phyloP scores from a whole-genome alignment of 2,329 filamentous ascomycete genomes.

The Paramyrothecium roridum region DNA sequence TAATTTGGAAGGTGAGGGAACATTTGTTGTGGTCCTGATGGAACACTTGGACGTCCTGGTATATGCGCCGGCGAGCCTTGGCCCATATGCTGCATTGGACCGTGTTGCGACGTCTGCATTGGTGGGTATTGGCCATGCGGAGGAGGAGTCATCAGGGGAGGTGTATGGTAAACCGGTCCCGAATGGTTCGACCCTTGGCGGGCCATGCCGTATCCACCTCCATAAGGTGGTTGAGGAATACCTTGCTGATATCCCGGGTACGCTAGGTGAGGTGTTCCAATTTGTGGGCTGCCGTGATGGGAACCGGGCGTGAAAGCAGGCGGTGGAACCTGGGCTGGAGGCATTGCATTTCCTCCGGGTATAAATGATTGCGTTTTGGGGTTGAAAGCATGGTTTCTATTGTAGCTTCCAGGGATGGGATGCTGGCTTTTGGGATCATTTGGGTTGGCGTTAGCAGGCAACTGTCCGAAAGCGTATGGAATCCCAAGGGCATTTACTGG shows the following conservation, averaged over 20 bases:
- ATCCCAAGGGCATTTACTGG: conserved; percentile 28
- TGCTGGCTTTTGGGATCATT: conserved; percentile 74
- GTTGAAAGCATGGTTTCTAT: conserved; percentile 79
- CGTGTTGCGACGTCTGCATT: conserved; percentile 33
- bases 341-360: conserved; percentile 54
- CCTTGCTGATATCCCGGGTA: conserved; percentile 47
- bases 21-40: conserved; percentile 39
- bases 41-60: conserved; percentile 41
- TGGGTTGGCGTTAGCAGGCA: conserved; percentile 67
- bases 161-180: conserved; percentile 46
- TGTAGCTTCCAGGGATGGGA: conserved; percentile 79
- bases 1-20: conserved; percentile 54
- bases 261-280: conserved; percentile 47
- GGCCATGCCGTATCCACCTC: conserved; percentile 51
- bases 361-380: conserved; percentile 92
- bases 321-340: conserved; percentile 44
- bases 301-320: conserved; percentile 45
- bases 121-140: conserved; percentile 37
- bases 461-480: conserved; percentile 76
- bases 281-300: conserved; percentile 52
- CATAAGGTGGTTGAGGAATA: conserved; percentile 43
- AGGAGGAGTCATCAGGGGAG: conserved; percentile 19
- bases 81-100: conserved; percentile 37
- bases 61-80: conserved; percentile 40
- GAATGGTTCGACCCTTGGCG: conserved; percentile 55